Percentiles rank a stretch among this genome's conserved stretches.
phyloP scores from a whole-genome alignment of 2,329 filamentous ascomycete species.

The Ophiostoma montium region DNA sequence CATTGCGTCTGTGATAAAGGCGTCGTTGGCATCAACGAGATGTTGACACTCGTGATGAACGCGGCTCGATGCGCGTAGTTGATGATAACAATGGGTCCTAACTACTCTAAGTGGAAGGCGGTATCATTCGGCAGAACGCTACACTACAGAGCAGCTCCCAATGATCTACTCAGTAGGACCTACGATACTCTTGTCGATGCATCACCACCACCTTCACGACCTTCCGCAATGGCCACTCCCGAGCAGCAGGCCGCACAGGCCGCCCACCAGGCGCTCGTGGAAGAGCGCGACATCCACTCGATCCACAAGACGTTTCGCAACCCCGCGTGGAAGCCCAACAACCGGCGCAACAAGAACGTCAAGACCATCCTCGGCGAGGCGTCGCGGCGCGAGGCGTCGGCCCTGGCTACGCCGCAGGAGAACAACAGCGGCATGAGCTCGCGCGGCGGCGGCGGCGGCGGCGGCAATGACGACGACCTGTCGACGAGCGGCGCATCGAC shows the following conservation, averaged over 20 bases:
- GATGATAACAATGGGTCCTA: not conserved
- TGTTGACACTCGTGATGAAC: not conserved
- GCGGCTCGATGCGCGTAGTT: conserved; percentile 5
- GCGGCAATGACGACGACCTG: conserved; percentile 31
- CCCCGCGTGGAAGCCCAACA: conserved; percentile 76
- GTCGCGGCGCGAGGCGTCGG: conserved; percentile 76
- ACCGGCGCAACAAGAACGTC: conserved; percentile 96
- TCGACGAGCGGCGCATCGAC: conserved; percentile 43
- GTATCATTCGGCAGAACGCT: not conserved
- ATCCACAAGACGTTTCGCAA: conserved; percentile 85
- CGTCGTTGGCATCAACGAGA: not conserved
- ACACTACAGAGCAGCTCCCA: too few relatives aligned
- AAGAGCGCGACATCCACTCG: conserved; percentile 80
- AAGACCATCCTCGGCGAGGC: conserved; percentile 91
- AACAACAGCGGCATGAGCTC: conserved; percentile 59
- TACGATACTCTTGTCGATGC: too few relatives aligned
- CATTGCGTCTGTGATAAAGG: not conserved
- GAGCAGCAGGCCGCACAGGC: conserved; percentile 66
- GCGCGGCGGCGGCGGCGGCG: conserved; percentile 25
- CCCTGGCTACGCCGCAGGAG: conserved; percentile 64
- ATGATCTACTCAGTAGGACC: too few relatives aligned
- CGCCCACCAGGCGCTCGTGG: conserved; percentile 73
- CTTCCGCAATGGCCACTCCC: conserved; percentile 26
- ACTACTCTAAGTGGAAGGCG: conserved; percentile 2
- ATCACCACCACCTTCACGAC: not conserved